These are phyloP conservation scores for Mucor sp. DNA, from an alignment of 371 early-diverging fungal species.

Conservation along the genomic window DNA sequence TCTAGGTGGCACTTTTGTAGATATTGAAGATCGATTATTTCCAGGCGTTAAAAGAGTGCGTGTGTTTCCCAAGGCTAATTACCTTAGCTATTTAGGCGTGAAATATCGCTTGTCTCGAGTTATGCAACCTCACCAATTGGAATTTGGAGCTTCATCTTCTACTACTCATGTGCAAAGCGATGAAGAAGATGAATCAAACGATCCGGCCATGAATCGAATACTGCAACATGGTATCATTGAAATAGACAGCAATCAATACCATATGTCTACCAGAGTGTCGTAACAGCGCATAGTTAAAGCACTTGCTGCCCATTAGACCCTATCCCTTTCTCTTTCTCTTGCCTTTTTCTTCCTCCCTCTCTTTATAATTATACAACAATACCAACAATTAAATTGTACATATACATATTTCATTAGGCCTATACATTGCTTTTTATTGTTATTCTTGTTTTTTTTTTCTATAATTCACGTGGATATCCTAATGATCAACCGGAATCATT, in stretches of 20 bases:
- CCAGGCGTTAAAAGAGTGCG: conserved; percentile 51
- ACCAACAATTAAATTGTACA: conserved; percentile 1
- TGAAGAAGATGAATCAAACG: conserved; percentile 10
- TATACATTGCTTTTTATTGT: background rate
- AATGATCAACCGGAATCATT: conserved; percentile 6
- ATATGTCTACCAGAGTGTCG: conserved; percentile 5
- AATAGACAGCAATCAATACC: background rate
- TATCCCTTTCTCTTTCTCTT: background rate
- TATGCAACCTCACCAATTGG: conserved; percentile 45
- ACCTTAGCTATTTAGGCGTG: conserved; percentile 48
- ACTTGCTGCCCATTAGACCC: background rate
- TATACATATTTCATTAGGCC: background rate
- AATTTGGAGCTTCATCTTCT: conserved; percentile 10
- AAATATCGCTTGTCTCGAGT: conserved; percentile 53
- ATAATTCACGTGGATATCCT: conserved; percentile 9
- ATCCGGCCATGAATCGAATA: conserved; percentile 20
- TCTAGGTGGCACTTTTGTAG: conserved; percentile 53
- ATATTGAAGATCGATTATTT: conserved; percentile 47
- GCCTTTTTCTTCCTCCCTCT: background rate
- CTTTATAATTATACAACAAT: background rate
- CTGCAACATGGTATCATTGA: conserved; percentile 2
- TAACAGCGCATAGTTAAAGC: background rate
- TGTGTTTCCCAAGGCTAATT: conserved; percentile 51
- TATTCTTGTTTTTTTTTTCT: background rate
- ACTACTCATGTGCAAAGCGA: background rate